Evolutionary conservation across 208 protist genomes (phyloP), one percentile per base, ranked within the genome.

Genomic region (Acanthamoeba royreba): DNA sequence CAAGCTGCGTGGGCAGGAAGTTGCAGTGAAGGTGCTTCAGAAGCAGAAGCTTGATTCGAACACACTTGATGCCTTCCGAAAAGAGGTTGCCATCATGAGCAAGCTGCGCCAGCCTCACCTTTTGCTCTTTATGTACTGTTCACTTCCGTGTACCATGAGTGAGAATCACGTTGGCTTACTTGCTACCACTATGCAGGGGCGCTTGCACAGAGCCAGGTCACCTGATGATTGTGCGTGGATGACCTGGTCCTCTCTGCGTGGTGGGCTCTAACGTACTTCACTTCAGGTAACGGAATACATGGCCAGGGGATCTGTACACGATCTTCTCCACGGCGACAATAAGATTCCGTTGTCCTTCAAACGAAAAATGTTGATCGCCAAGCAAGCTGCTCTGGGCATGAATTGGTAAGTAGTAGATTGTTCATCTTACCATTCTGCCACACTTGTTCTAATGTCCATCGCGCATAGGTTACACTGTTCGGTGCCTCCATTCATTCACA

Each of bases 311-410:
- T 91, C 85, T 2, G 55, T 91, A 11, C 38, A 74, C 38, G 85
- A 91, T 25, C 55, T 91, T 2, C 38, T 91, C 4, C 43, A 91
- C 11, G 47, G 43, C 28, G 43, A 31, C 22, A 9, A 1, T 31
- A 61, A 72, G 35, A 19, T 40, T 45, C 33, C 35, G 47, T 52
- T 91, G 17, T 46, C 49, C 19, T 91, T 91, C 55, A 91, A 91
- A 40, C 85, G 55, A 17, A 61, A 69, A 28, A 91, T 91, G 85
- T 52, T 91, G n/a, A 91, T 91, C 35, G 85, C 85, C 53, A 91
- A 91, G 85, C 85, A 91, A 28, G 85, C 85, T 9, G 85, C 85
- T 1, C 55, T 91, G 8, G 85, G 85, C 55, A 72, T 91, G 47
- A 91, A 91, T 25, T 91, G 85, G 85, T 87, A 85, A n/a, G n/a